A percentile compares a stretch with the other conserved stretches of the same genome.
Conservation (phyloP, 1,284 basidiomycete genomes). For the Cutaneotrichosporon sp. region DNA sequence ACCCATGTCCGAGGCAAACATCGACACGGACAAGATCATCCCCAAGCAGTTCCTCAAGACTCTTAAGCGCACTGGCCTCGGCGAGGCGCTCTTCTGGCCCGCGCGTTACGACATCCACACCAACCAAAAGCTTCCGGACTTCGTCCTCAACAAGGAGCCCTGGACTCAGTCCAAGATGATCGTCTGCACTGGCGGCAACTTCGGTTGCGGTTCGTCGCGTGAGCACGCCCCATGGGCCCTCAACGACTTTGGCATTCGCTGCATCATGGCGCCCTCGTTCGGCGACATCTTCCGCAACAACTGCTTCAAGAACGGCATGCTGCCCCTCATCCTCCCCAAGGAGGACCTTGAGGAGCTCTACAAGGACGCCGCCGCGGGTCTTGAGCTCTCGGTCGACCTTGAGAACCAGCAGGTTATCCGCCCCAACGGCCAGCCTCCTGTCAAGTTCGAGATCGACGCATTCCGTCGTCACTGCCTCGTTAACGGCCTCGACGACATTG, state of each 20-base stretch:
- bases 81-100: conserved; percentile 80
- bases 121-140: conserved; percentile 69
- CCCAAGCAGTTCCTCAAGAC: conserved; percentile 96
- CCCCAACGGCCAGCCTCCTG: conserved; percentile 64
- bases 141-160: conserved; percentile 80
- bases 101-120: conserved; percentile 75
- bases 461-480: conserved; percentile 88
- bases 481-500: conserved; percentile 92
- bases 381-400: conserved; percentile 83
- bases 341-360: conserved; percentile 70
- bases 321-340: conserved; percentile 73
- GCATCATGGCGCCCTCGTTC: conserved; percentile 87
- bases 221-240: conserved; percentile 97
- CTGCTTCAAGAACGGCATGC: conserved; percentile 94
- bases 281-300: conserved; percentile 78
- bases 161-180: conserved; percentile 77
- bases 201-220: conserved; percentile 88
- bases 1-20: conserved; percentile 84
- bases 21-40: conserved; percentile 97
- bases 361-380: conserved; percentile 71
- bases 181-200: conserved; percentile 85
- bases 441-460: conserved; percentile 72
- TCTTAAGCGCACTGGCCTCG: conserved; percentile 85
- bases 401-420: conserved; percentile 80
- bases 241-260: conserved; percentile 91